phyloP scores from a whole-genome alignment of 768 basidiomycete species.

The Lyophyllum shimeji region DNA sequence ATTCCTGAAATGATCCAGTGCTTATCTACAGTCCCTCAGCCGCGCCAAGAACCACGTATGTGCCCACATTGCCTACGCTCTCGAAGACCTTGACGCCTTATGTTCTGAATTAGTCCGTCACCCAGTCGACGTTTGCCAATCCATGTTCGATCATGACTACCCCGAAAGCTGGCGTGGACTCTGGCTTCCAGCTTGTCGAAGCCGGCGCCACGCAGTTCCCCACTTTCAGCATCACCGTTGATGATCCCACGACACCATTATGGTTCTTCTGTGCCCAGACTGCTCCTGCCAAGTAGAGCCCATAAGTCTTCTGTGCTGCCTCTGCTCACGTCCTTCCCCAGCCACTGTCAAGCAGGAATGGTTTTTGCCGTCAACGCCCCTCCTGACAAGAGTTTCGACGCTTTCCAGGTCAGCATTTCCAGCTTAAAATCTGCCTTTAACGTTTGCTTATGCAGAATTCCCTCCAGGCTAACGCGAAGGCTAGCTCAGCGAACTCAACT shows the following conservation, averaged over 20 bases:
- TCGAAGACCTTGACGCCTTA: not conserved
- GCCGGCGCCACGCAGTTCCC: constrained; percentile 33
- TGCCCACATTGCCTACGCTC: not conserved
- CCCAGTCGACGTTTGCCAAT: constrained; percentile 56
- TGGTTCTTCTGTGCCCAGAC: constrained; percentile 67
- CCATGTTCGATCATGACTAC: constrained; percentile 46
- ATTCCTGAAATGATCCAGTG: not conserved
- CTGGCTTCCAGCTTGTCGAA: constrained; percentile 46
- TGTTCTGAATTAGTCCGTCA: constrained; percentile 43
- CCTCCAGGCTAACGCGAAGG: constrained; percentile 18
- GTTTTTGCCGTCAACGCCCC: constrained; percentile 62
- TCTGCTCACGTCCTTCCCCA: constrained; percentile 13
- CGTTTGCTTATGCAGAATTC: no score
- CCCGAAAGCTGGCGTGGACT: constrained; percentile 42
- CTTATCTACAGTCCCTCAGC: constrained; percentile 20
- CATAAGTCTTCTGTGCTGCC: not conserved
- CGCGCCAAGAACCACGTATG: constrained; percentile 41
- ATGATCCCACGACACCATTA: constrained; percentile 44
- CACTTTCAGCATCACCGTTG: constrained; percentile 47
- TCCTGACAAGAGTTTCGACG: constrained; percentile 42
- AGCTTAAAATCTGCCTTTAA: no score
- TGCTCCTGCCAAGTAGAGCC: constrained; percentile 21
- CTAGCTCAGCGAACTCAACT: constrained; percentile 4
- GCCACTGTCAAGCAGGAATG: constrained; percentile 56
- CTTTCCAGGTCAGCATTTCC: constrained; percentile 41